These are phyloP conservation scores for Kwoniella botswanensis DNA, from an alignment of 768 basidiomycete species.

Conservation along the genomic window DNA sequence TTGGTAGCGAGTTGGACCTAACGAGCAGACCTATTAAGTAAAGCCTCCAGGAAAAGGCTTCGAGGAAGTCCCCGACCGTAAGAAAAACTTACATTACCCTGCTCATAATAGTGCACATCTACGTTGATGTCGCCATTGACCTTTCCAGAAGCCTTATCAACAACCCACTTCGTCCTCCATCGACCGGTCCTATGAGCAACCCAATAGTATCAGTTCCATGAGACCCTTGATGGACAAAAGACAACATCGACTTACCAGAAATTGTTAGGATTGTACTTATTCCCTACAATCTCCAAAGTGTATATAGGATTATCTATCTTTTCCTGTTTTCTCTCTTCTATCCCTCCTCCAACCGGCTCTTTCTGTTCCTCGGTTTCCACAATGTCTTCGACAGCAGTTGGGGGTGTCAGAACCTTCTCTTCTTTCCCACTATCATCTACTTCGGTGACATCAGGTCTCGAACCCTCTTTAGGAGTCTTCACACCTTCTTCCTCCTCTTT, in stretches of 20 bases:
- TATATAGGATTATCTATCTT: constrained; percentile 47
- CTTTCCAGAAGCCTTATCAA: constrained; percentile 69
- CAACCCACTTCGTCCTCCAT: constrained; percentile 85
- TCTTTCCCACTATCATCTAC: constrained; percentile 16
- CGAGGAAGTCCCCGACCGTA: neutral
- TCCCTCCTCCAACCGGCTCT: neutral
- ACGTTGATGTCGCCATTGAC: constrained; percentile 76
- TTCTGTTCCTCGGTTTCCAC: constrained; percentile 14
- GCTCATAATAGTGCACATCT: constrained; percentile 96
- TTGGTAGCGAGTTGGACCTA: constrained; percentile 89
- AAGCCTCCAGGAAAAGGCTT: neutral
- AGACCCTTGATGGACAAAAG: neutral
- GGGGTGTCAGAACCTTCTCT: constrained; percentile 4
- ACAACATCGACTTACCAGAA: constrained; percentile 70
- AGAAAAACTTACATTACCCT: constrained; percentile 75
- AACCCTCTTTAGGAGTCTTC: constrained; percentile 14
- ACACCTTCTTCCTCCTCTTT: constrained; percentile 38
- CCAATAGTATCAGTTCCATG: constrained; percentile 1
- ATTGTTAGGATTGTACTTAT: constrained; percentile 92
- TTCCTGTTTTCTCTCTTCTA: constrained; percentile 30
- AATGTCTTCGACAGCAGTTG: constrained; percentile 10
- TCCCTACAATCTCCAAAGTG: constrained; percentile 83
- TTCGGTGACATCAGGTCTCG: neutral
- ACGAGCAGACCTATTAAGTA: neutral
- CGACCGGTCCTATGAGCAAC: constrained; percentile 75